Percentiles rank a stretch among this genome's conserved stretches.
Conservation (phyloP, 345 rosid genomes). For the Ceriops decandra region DNA sequence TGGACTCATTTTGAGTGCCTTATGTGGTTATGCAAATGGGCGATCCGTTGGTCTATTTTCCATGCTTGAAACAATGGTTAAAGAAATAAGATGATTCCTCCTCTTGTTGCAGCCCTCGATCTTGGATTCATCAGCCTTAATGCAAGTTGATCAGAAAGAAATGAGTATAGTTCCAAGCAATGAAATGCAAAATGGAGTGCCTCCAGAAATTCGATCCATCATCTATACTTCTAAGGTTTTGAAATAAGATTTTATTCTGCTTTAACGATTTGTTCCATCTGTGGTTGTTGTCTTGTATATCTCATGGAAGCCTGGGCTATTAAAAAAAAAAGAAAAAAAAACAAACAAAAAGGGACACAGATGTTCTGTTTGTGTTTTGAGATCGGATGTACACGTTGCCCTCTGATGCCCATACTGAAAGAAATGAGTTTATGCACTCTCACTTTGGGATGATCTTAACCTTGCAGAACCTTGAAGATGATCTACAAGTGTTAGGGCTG, state of each 20-base stretch:
- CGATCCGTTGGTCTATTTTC: neutral
- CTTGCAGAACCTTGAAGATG: constrained; percentile 67
- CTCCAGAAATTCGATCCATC: constrained; percentile 13
- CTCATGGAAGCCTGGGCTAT: neutral
- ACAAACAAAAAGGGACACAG: too few relatives aligned
- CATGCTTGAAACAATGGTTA: neutral
- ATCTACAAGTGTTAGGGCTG: constrained; percentile 48
- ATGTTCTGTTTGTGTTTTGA: too few relatives aligned
- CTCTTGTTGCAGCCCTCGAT: neutral
- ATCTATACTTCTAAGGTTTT: constrained; percentile 21
- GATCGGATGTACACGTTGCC: too few relatives aligned
- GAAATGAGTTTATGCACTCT: neutral
- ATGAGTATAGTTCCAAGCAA: constrained; percentile 9
- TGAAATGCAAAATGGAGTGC: constrained; percentile 18
- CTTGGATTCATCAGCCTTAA: constrained; percentile 10
- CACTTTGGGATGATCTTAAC: constrained; percentile 6
- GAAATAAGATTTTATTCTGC: neutral
- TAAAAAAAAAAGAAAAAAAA: neutral
- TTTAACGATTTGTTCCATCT: neutral
- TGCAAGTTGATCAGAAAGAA: constrained; percentile 23
- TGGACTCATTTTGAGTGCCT: too few relatives aligned
- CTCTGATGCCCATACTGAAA: neutral
- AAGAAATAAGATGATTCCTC: neutral
- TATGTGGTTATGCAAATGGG: neutral
- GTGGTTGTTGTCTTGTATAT: neutral